Base-by-base conservation (phyloP, 2,329 filamentous ascomycete species). In the Fusarium anguioides region DNA sequence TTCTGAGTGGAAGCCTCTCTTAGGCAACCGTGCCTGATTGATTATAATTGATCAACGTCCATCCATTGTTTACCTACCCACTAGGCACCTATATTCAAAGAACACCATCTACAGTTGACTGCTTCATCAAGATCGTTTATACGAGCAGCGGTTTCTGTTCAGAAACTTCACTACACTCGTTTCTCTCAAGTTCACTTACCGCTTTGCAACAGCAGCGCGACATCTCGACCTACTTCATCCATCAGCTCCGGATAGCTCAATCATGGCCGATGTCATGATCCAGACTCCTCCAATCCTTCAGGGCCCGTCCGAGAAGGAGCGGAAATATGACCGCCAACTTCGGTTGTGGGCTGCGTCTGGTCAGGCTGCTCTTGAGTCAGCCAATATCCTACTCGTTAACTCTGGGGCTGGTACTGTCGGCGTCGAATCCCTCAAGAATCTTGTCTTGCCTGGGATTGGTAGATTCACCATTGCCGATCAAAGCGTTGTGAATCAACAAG, bases 321-420 rank as follows among this genome's bases (percentile, higher is more conserved):
- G 87, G 78, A 96, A 93, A 76, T 99, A 99, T 81, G 96, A 99
- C 78, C 89, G 96, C 51, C 96, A 99, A 80, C 88, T 99, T 37
- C 91, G 96, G 51, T 83, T 99, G 15, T 99, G 96, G 96, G 96
- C 94, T 64, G 94, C 95, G 39, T 93, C 88, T 48, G 96, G 96
- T 18, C 96, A 99, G 77, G 86, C 91, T 69, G 95, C 94, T 17
- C 85, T 99, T 4, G 96, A 99, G 78, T 89, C 93, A 56, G 92
- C 96, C 21, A 92, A 96, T 70, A 90, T 99, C n/a, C 86, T 98
- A 14, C 85, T 99, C 7, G 82, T 99, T 62, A 97, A 97, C 79
- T 92, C 91, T 1, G 91, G 93, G 3, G 81, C 91, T n/a, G 95
- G 95, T 11, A 92, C 94, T 4, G 92, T 94, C 31, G 96, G 94